Evolutionary conservation across 495 filamentous ascomycete species (phyloP).

Genomic region (Extremus antarcticus): DNA sequence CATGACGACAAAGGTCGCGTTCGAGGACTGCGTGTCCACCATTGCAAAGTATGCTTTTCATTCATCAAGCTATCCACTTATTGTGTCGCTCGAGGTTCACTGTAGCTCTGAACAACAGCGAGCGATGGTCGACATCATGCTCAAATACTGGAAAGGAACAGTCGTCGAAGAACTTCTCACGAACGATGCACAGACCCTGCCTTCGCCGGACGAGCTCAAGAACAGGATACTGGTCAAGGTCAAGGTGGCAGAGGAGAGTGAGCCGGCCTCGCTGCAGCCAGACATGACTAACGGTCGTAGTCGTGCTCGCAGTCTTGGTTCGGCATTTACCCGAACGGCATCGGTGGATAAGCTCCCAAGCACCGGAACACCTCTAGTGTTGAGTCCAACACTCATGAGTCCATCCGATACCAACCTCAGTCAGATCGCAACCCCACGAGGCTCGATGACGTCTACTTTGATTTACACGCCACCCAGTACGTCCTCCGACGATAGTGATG

Average conservation of each 20-base stretch:
- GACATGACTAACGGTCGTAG: conserved; percentile 32
- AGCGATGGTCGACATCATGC: conserved; percentile 85
- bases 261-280: conserved; percentile 30
- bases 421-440: conserved; percentile 10
- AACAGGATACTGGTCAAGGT: conserved; percentile 85
- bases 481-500: conserved; percentile 55
- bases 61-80: conserved; percentile 70
- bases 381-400: conserved; percentile 38
- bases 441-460: conserved; percentile 24
- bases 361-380: conserved; percentile 42
- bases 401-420: conserved; percentile 29
- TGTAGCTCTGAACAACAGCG: conserved; percentile 74
- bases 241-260: conserved; percentile 45
- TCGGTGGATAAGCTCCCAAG: conserved; percentile 43
- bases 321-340: conserved; percentile 37
- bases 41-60: conserved; percentile 89
- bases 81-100: conserved; percentile 91
- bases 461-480: conserved; percentile 44
- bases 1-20: conserved; percentile 73
- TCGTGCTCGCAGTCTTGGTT: conserved; percentile 71
- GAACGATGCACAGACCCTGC: conserved; percentile 53
- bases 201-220: conserved; percentile 75
- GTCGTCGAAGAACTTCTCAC: conserved; percentile 66
- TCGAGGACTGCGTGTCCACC: conserved; percentile 79
- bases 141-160: conserved; percentile 63